Evolutionary conservation across 2,329 filamentous ascomycete species (phyloP).

Genomic region (Beauveria rudraprayagi): DNA sequence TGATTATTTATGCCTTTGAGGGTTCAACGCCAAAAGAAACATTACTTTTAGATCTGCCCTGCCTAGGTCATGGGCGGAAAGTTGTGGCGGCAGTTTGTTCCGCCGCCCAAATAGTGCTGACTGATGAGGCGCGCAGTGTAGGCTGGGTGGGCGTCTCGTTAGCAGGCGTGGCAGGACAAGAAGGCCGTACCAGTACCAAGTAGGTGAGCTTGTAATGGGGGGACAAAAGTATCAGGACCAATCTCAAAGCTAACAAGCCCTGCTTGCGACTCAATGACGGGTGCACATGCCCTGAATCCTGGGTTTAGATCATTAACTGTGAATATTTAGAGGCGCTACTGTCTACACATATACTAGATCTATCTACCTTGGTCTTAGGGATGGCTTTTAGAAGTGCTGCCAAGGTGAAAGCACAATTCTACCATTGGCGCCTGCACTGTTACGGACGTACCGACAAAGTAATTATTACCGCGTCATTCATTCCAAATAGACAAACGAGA

Average conservation of each 20-base stretch:
- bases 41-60: neutral
- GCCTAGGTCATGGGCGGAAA: neutral
- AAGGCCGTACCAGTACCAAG: neutral
- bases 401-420: neutral
- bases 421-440: neutral
- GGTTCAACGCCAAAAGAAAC: neutral
- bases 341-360: too few relatives aligned
- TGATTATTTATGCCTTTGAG: neutral
- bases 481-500: neutral
- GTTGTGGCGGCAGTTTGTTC: constrained; percentile 3
- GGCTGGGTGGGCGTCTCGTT: neutral
- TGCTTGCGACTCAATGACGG: neutral
- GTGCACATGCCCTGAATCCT: neutral
- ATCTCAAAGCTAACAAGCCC: constrained; percentile 1
- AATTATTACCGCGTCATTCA: too few relatives aligned
- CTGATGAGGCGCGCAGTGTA: neutral
- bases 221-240: constrained; percentile 4
- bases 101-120: constrained; percentile 7
- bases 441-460: neutral
- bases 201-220: neutral
- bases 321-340: neutral
- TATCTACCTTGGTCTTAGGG: too few relatives aligned
- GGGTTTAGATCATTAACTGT: neutral
- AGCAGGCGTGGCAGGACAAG: neutral
- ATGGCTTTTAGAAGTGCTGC: neutral